These are phyloP conservation scores for Berberis thunbergii DNA, from an alignment of 164 flowering plant species.

Conservation along the genomic window DNA sequence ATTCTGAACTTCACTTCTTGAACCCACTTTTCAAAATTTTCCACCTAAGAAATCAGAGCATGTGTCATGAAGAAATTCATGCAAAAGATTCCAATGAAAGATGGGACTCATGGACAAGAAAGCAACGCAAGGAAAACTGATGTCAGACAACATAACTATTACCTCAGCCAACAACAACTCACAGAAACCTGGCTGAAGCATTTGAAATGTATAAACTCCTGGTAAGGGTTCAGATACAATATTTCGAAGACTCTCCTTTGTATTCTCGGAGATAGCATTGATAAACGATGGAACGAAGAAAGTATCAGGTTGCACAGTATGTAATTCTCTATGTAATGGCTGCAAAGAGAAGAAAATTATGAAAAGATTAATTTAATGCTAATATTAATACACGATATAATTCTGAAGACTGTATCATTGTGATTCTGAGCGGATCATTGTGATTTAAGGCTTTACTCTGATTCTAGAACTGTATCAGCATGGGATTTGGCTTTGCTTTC, in stretches of 20 bases:
- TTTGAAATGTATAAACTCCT: constrained; percentile 72
- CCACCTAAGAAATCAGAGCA: constrained; percentile 56
- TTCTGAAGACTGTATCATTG: too few relatives aligned
- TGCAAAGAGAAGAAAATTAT: constrained; percentile 23
- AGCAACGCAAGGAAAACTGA: too few relatives aligned
- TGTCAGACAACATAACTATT: constrained; percentile 1
- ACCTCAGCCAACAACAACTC: constrained; percentile 58
- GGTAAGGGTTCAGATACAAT: constrained; percentile 72
- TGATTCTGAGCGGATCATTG: too few relatives aligned
- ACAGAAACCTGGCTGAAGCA: constrained; percentile 76
- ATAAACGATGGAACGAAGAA: constrained; percentile 85
- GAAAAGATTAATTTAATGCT: not conserved
- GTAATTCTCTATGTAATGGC: constrained; percentile 68
- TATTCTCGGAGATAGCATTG: constrained; percentile 59
- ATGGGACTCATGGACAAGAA: too few relatives aligned
- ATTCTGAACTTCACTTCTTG: constrained; percentile 58
- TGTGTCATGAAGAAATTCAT: constrained; percentile 12
- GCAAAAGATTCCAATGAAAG: constrained; percentile 2
- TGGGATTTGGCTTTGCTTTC: too few relatives aligned
- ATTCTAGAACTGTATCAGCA: too few relatives aligned
- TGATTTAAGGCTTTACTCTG: not conserved
- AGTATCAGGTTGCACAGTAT: constrained; percentile 43
- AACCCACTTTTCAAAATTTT: constrained; percentile 84
- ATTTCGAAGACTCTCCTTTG: constrained; percentile 61
- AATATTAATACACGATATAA: not conserved